Evolutionary conservation across 176 grass and related monocot species (phyloP).

Genomic region (Rhynchospora breviuscula): DNA sequence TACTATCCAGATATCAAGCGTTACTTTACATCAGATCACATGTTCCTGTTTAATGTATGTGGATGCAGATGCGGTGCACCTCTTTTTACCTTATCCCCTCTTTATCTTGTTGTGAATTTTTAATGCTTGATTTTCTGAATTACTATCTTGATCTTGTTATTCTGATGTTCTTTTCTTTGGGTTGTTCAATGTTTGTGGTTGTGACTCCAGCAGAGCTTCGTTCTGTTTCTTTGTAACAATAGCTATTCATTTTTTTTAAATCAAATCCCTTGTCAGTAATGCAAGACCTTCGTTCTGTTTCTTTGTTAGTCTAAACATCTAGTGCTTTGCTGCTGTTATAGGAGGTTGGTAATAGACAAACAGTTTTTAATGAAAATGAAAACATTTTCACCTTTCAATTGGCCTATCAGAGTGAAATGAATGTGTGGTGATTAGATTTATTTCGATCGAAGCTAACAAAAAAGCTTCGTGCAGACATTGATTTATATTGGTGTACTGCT

Average conservation of each 20-base stretch:
- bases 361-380: too few relatives aligned
- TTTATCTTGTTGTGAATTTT: neutral
- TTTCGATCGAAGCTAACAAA: neutral
- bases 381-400: neutral
- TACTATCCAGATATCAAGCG: neutral
- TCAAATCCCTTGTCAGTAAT: neutral
- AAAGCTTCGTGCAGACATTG: neutral
- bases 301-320: neutral
- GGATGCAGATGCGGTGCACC: neutral
- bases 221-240: too few relatives aligned
- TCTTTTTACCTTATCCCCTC: neutral
- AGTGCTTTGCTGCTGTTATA: neutral
- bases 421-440: neutral
- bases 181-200: too few relatives aligned
- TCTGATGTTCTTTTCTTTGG: neutral
- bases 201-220: neutral
- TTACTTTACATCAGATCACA: neutral
- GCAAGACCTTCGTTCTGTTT: neutral
- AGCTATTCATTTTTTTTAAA: neutral
- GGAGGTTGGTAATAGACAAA: neutral
- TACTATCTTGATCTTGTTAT: neutral
- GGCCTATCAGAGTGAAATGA: neutral
- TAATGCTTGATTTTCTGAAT: neutral
- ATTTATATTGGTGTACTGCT: neutral
- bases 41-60: slow-evolving; percentile 1